These are phyloP conservation scores for Claviceps pazoutovae DNA, from an alignment of 2,329 filamentous ascomycete genomes.

Conservation along the genomic window DNA sequence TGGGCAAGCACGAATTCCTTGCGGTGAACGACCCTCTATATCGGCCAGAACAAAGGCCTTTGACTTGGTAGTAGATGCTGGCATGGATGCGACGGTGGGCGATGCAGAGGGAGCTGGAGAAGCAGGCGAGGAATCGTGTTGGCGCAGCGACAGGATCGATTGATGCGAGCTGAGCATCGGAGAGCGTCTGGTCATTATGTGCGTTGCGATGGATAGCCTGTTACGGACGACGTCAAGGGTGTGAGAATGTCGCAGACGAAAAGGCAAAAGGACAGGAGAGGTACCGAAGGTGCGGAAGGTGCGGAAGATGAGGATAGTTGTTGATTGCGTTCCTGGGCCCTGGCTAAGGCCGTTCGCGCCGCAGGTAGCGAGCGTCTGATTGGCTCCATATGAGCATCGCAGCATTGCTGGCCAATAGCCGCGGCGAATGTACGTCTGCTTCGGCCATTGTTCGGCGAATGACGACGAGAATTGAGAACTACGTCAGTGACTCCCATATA, in stretches of 20 bases:
- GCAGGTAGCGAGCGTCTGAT: no score
- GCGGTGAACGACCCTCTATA: slow-evolving; percentile 22
- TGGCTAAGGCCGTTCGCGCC: background rate
- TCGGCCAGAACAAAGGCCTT: slow-evolving; percentile 35
- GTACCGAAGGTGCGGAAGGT: background rate
- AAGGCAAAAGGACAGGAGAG: background rate
- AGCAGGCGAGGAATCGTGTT: slow-evolving; percentile 17
- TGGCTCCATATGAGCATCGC: no score
- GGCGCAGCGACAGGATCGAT: slow-evolving; percentile 32
- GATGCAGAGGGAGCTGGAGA: slow-evolving; percentile 12
- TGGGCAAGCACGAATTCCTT: slow-evolving; percentile 24
- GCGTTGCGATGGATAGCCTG: background rate
- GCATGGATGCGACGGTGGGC: background rate
- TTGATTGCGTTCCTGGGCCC: background rate
- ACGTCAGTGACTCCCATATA: no score
- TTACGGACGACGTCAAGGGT: background rate
- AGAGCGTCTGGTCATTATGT: slow-evolving; percentile 31
- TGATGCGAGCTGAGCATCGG: slow-evolving; percentile 28
- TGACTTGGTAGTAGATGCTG: slow-evolving; percentile 8
- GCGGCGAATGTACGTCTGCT: no score
- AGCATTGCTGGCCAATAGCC: no score
- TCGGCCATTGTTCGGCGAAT: no score
- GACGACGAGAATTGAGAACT: no score
- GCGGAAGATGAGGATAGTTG: background rate
- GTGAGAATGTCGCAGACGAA: background rate